Evolutionary conservation across 2,329 filamentous ascomycete species (phyloP).

Genomic region (Claviceps maximensis): DNA sequence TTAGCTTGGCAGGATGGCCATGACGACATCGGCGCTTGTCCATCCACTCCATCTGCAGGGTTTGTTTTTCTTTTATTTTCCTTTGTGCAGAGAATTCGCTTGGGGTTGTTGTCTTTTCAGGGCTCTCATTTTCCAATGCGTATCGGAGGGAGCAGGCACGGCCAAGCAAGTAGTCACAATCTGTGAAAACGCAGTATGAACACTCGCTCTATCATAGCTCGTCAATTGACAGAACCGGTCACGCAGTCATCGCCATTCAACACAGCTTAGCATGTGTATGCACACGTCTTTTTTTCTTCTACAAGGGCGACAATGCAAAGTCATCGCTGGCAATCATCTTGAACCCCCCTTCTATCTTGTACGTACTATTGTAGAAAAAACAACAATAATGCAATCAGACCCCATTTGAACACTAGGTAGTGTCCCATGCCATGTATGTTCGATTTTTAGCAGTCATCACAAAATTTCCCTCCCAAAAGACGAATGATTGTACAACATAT

Average conservation of each 20-base stretch:
- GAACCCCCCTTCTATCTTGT: conserved; percentile 20
- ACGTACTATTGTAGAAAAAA: conserved; percentile 17
- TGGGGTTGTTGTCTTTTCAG: background rate
- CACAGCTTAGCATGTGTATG: background rate
- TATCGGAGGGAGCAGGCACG: background rate
- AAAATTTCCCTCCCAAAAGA: background rate
- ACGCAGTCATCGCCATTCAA: background rate
- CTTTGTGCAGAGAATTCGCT: background rate
- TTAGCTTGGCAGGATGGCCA: background rate
- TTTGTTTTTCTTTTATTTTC: background rate
- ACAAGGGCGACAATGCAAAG: background rate
- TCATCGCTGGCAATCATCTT: conserved; percentile 3
- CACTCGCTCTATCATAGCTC: background rate
- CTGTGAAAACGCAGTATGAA: background rate
- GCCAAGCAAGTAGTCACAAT: background rate
- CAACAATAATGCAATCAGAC: conserved; percentile 10
- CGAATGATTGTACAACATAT: conserved; percentile 3
- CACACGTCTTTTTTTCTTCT: background rate
- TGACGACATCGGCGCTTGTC: background rate
- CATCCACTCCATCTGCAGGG: background rate
- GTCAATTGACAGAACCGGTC: background rate
- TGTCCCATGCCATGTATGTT: conserved; percentile 11
- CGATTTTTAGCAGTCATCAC: conserved; percentile 4
- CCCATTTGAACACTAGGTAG: conserved; percentile 10
- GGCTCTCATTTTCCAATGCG: too few relatives aligned